Base-by-base conservation (phyloP, 495 filamentous ascomycete species). In the Bacidia rubella region DNA sequence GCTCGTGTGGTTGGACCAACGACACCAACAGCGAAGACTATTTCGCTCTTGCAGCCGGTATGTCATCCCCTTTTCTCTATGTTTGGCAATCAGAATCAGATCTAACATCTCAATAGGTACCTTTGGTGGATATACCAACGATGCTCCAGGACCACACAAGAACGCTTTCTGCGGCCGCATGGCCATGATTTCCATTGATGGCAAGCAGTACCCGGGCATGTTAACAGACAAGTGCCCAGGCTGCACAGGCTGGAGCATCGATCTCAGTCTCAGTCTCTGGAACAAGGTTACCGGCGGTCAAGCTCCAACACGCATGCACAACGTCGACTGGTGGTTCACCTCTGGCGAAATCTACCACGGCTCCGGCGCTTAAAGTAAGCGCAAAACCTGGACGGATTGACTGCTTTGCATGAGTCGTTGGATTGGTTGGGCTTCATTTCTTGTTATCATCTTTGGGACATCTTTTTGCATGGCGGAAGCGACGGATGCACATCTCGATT, bases 181-280 rank as follows among this genome's bases (percentile, higher is more conserved):
- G 40, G 78, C 86, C 64, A 79, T 74, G 38, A 75, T 90, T 68
- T 66, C 54, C 21, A 67, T 70, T 57, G 62, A 66, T 26, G 81
- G 80, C 65, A 77, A 76, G 64, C 20, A 50, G 12, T 26, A 74
- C 74, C 17, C 60, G 62, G 83, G 76, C 35, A 71, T 50, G 11
- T 76, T 87, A 45, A 77, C 77, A 39, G 86, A 90, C 74, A 84
- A 85, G 69, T 90, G 86, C 72, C 75, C 75, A 63, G 82, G 83
- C 60, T 89, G 86, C 61, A 52, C 51, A 24, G 51, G 47, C 15
- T 65, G 51, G 55, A 62, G 49, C 45, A 63, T 77, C 42, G 74
- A 77, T 58, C 62, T 74, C 56, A 74, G 72, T 9, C 63, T 65
- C 22, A 57, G 63, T 51, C 60, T 73, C 46, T 77, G 74, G 62